Evolutionary conservation across 2,329 filamentous ascomycete genomes (phyloP), one percentile per base, ranked within the genome.

Genomic region (Ophiocordyceps camponoti-floridani): DNA sequence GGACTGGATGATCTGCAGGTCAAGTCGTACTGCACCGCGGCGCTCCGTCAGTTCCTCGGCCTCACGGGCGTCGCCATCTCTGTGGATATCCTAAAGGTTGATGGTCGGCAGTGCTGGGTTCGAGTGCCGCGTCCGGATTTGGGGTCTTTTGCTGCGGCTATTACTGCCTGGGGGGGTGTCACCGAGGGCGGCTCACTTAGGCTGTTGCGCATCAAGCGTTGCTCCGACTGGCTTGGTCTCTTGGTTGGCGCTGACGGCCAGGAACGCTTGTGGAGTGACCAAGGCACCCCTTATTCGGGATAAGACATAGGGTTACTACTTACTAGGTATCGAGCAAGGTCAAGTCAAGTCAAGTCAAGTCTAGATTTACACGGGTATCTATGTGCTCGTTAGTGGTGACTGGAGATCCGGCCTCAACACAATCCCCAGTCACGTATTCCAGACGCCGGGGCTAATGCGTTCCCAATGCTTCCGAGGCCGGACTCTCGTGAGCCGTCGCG

Each of bases 41-140:
- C 82, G 0, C 63, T 89, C 8, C 66, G 66, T 1, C 73, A 82
- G 48, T 87, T 84, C 53, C 72, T 89, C 1, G 84, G 84, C 18
- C 62, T 75, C 16, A 77, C 75, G 0, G 84, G 84, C 11, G 62
- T 69, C 2, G 76, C 75, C 11, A 77, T 88, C 4, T 64, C 78
- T 1, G 56, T 87, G 46, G 84, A 89, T 54, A 75, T 88, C 18
- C 68, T 89, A 31, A 75, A 78, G 51, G 63, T 79, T 0, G 61
- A 73, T 3, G 67, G 63, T 1, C 53, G 55, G 6, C 66, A 75
- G 42, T 73, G 73, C 45, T 84, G 80, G 78, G 58, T 86, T 43
- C 68, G 82, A 16, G 58, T 84, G 9, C 78, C 80, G 5, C 63
- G 69, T 5, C 67, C 71, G 46, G 79, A 85, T 52, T 60, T 79